Evolutionary conservation across 2,329 filamentous ascomycete species (phyloP).

Genomic region (Decorospora gaudefroyi): DNA sequence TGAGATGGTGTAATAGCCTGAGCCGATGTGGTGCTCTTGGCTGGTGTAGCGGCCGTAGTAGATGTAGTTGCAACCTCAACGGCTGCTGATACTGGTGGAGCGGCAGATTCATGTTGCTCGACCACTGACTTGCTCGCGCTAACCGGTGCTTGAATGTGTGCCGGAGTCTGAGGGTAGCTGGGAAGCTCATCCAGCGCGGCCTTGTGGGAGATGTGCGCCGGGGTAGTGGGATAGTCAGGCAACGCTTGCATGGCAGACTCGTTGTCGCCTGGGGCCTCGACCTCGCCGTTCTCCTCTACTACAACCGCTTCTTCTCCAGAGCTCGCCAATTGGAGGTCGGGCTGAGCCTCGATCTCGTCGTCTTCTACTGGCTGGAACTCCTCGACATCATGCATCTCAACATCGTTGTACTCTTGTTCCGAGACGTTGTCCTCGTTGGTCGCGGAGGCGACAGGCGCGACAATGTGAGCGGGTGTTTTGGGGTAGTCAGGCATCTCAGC

Average conservation of each 20-base stretch:
- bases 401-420: background rate
- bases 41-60: too few species aligned
- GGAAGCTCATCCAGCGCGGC: slow-evolving; percentile 22
- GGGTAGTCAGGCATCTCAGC: slow-evolving; percentile 13
- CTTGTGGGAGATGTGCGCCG: slow-evolving; percentile 7
- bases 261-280: slow-evolving; percentile 3
- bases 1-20: slow-evolving; percentile 11
- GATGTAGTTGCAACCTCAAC: background rate
- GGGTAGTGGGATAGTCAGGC: slow-evolving; percentile 20
- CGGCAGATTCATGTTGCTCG: slow-evolving; percentile 4
- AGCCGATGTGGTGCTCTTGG: background rate
- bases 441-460: slow-evolving; percentile 3
- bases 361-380: too few species aligned
- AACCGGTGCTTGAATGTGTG: too few species aligned
- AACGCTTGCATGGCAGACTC: slow-evolving; percentile 13
- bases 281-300: too few species aligned
- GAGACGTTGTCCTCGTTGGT: background rate
- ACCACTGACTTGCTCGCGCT: background rate
- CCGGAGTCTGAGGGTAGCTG: slow-evolving; percentile 21
- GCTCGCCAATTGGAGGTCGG: too few species aligned
- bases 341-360: too few species aligned
- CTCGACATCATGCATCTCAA: background rate
- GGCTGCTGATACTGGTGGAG: background rate
- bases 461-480: slow-evolving; percentile 14
- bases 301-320: too few species aligned